phyloP scores from a whole-genome alignment of 2,329 filamentous ascomycete genomes.

The Pseudogymnoascus sp. region DNA sequence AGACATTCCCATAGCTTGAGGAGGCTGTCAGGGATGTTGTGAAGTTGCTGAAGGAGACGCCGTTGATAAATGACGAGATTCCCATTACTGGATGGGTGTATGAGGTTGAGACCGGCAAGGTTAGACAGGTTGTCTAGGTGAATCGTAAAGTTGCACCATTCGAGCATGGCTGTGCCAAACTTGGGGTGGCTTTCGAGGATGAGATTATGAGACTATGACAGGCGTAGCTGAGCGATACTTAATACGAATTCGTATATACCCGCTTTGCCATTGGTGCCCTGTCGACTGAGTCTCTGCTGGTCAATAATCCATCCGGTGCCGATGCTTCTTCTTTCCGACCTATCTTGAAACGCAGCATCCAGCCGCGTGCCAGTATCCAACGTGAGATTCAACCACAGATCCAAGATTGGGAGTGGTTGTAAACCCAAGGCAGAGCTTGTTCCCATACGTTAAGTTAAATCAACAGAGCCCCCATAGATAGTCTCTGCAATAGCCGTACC shows the following conservation, averaged over 20 bases:
- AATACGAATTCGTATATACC: neutral
- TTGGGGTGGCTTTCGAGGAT: neutral
- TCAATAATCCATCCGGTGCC: neutral
- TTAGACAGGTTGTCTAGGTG: slow-evolving; percentile 37
- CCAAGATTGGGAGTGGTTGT: neutral
- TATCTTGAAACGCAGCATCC: neutral
- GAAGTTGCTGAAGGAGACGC: slow-evolving; percentile 47
- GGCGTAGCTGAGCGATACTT: neutral
- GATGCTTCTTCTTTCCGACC: neutral
- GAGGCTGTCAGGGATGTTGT: slow-evolving; percentile 60
- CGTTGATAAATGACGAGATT: slow-evolving; percentile 50
- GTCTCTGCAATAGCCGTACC: neutral
- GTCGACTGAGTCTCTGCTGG: neutral
- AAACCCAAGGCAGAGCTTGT: neutral
- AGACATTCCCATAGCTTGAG: slow-evolving; percentile 50
- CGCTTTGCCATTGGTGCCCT: neutral
- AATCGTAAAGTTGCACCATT: neutral
- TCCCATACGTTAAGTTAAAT: neutral
- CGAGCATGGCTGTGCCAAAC: neutral
- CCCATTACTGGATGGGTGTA: slow-evolving; percentile 67
- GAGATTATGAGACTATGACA: neutral
- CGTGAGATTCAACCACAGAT: neutral
- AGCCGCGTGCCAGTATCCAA: neutral
- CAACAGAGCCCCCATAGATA: neutral
- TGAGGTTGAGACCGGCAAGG: slow-evolving; percentile 64